Conservation (phyloP, 2,329 filamentous ascomycete genomes). For the Colletotrichum navitas region DNA sequence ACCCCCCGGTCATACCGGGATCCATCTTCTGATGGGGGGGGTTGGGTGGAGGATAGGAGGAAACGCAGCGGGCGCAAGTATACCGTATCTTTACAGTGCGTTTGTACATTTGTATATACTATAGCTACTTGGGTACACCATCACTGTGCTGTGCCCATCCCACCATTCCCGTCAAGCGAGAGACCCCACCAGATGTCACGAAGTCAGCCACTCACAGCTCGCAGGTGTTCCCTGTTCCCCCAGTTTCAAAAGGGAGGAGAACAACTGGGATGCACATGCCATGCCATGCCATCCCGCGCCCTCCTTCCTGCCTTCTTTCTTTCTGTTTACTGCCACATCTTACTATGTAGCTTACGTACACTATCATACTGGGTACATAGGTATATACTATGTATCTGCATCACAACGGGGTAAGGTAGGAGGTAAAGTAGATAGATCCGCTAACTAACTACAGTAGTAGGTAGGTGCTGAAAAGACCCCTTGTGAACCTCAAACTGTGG, state of each 20-base stretch:
- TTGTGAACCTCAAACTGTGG: slow-evolving; percentile 37
- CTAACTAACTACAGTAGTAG: too few species aligned
- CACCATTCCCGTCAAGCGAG: slow-evolving; percentile 22
- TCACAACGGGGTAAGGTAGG: neutral
- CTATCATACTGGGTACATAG: too few species aligned
- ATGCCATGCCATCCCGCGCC: neutral
- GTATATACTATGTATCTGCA: neutral
- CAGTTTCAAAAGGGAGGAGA: slow-evolving; percentile 40
- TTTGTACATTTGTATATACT: fast-evolving
- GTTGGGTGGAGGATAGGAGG: neutral
- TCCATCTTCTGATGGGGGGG: neutral
- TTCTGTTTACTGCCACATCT: neutral
- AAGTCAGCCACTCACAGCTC: slow-evolving; percentile 13
- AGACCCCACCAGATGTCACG: neutral
- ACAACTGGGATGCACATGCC: neutral
- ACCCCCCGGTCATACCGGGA: too few species aligned
- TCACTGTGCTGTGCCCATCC: slow-evolving; percentile 2
- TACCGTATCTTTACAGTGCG: neutral
- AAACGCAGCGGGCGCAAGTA: neutral
- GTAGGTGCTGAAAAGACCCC: slow-evolving; percentile 7
- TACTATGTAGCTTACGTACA: too few species aligned
- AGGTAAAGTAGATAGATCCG: neutral
- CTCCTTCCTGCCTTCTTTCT: neutral
- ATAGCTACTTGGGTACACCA: too few species aligned
- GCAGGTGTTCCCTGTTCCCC: slow-evolving; percentile 26